Evolutionary conservation across 2,329 filamentous ascomycete species (phyloP), one percentile per base, ranked within the genome.

Genomic region (Fusarium guadeloupense): DNA sequence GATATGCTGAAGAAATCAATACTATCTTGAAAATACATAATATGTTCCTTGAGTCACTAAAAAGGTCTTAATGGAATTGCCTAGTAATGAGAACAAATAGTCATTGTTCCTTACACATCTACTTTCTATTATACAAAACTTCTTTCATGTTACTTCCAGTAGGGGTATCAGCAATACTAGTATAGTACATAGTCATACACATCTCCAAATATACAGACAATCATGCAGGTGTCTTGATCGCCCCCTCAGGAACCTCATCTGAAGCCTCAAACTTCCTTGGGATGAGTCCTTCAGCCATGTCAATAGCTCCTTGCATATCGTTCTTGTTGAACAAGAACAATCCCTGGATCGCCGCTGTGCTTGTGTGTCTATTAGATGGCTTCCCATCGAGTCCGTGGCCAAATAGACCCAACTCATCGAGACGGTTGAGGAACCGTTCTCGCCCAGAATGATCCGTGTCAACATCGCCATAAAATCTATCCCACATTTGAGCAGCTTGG

Each of bases 241-340:
- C 71, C 1, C 76, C 78, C 10, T 77, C 74, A 2, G 73, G 64
- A 6, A 72, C 47, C 9, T 67, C 53, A n/a, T 76, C 69, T 37
- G 79, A 80, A 1, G 82, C 75, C 71, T 86, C 84, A 63, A 85
- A 82, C 46, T 81, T 83, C 54, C 78, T 76, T 13, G 85, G 85
- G 26, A 88, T 83, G 54, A 92, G 77, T 3, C 83, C 85, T 59
- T 91, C 88, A 2, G 89, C 89, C 89, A 91, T 93, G 14, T 80
- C 78, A 64, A 98, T 93, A 13, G 94, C 94, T 3, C 94, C 93
- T 65, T 93, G 83, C 81, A 93, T 90, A 68, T 96, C 85, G 62
- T 89, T 90, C 78, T 99, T 99, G 77, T 98, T 96, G 75, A 96
- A 96, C 74, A 98, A 76, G 75, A 99, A 99, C 38, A 99, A 77